Conservation (phyloP, 345 rosid genomes). For the Ricinus communis region DNA sequence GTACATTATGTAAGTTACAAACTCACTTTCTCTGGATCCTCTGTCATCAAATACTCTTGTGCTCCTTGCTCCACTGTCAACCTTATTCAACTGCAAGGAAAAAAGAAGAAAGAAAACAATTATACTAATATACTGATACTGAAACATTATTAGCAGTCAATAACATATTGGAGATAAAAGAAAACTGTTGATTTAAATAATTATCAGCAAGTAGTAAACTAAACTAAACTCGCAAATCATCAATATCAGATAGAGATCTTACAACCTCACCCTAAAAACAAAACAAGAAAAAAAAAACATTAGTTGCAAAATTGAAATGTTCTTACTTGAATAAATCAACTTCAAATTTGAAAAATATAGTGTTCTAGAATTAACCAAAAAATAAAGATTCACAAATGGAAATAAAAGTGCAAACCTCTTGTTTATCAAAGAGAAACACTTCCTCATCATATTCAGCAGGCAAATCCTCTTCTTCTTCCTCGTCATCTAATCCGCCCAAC, state of each 20-base stretch:
- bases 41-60: conserved; percentile 47
- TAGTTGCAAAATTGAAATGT: neutral
- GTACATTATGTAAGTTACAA: conserved; percentile 9
- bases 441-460: conserved; percentile 62
- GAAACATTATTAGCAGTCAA: neutral
- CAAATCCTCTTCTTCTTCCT: conserved; percentile 65
- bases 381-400: neutral
- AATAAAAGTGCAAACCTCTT: conserved; percentile 46
- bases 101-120: conserved; percentile 11
- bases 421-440: conserved; percentile 60
- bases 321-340: neutral
- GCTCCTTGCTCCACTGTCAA: conserved; percentile 54
- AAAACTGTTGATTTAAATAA: too few species aligned
- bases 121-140: neutral
- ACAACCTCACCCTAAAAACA: conserved; percentile 60
- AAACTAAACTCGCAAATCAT: conserved; percentile 94
- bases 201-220: conserved; percentile 26
- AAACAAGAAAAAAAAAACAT: conserved; percentile 18
- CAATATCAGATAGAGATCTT: conserved; percentile 60
- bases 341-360: neutral
- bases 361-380: too few species aligned
- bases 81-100: conserved; percentile 63
- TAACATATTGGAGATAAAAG: too few species aligned
- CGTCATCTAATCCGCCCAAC: conserved; percentile 94
- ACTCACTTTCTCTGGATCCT: conserved; percentile 82